Conservation (phyloP, 805 yeast genomes). For the Vanderwaltozyma verrucispora region DNA sequence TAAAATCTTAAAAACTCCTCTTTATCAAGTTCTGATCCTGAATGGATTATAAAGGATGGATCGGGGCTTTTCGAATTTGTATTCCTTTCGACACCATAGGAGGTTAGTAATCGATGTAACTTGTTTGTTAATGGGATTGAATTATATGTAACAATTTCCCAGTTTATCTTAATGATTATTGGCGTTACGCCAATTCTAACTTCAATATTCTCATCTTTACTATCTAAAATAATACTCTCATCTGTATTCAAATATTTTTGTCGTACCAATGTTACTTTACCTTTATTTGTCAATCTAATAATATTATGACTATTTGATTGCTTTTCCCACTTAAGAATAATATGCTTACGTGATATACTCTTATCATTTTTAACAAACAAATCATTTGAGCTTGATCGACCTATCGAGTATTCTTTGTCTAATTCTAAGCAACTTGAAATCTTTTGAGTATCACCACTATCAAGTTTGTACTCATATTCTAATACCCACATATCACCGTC, state of each 20-base stretch:
- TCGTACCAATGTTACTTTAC: constrained; percentile 20
- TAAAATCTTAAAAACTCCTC: neutral
- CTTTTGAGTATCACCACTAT: constrained; percentile 8
- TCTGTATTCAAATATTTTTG: constrained; percentile 11
- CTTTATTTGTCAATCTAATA: constrained; percentile 12
- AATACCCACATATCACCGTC: constrained; percentile 25
- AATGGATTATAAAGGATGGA: neutral
- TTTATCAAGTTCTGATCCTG: neutral
- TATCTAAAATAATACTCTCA: constrained; percentile 8
- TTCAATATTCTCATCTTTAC: neutral
- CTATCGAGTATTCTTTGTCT: constrained; percentile 12
- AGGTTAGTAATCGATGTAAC: neutral
- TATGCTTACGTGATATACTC: constrained; percentile 26
- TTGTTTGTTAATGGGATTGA: neutral
- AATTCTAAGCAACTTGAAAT: constrained; percentile 13
- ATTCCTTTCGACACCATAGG: neutral
- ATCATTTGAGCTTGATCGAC: constrained; percentile 24
- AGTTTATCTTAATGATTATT: neutral
- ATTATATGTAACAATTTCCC: neutral
- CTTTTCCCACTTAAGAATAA: constrained; percentile 12
- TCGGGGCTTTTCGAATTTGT: neutral
- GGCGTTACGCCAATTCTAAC: constrained; percentile 20
- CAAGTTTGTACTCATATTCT: constrained; percentile 13
- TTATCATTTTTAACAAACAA: constrained; percentile 25
- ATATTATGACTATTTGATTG: constrained; percentile 1